phyloP scores from a whole-genome alignment of 1,284 basidiomycete genomes.

The Sporisorium reilianum region DNA sequence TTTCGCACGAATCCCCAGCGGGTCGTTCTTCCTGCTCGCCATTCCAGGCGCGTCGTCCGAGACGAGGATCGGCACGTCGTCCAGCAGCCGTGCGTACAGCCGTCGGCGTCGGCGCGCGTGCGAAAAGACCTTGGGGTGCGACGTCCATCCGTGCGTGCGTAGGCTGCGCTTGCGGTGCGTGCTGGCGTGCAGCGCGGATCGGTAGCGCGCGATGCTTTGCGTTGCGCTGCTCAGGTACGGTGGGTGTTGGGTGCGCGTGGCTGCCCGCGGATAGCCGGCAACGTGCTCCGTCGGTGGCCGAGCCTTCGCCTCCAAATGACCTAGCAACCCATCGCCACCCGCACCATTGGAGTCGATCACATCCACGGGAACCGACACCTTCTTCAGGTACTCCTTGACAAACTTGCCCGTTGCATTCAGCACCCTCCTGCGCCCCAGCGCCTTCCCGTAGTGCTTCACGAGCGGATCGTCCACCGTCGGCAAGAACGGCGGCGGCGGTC shows the following conservation, averaged over 20 bases:
- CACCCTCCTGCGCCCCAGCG: slow-evolving; percentile 11
- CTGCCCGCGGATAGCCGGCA: background rate
- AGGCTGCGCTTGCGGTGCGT: slow-evolving; percentile 12
- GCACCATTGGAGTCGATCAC: background rate
- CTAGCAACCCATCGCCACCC: background rate
- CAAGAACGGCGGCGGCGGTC: slow-evolving; percentile 42
- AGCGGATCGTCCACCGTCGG: slow-evolving; percentile 28
- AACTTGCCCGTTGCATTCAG: slow-evolving; percentile 21
- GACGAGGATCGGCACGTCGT: slow-evolving; percentile 18
- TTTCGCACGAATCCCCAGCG: slow-evolving; percentile 15
- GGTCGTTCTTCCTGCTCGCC: slow-evolving; percentile 14
- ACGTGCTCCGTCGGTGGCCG: background rate
- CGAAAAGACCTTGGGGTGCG: slow-evolving; percentile 27
- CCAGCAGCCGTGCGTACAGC: slow-evolving; percentile 22
- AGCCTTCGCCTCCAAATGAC: slow-evolving; percentile 10
- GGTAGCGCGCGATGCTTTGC: background rate
- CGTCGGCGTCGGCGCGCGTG: slow-evolving; percentile 12
- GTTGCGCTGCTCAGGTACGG: slow-evolving; percentile 6
- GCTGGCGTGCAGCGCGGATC: slow-evolving; percentile 6
- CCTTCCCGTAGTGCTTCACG: slow-evolving; percentile 24
- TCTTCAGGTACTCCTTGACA: slow-evolving; percentile 18
- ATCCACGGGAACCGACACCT: slow-evolving; percentile 33
- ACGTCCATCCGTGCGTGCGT: slow-evolving; percentile 29
- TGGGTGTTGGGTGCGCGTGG: background rate
- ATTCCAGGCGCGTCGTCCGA: background rate